phyloP scores from a whole-genome alignment of 1,284 basidiomycete species.

The Trichosporon inkin region DNA sequence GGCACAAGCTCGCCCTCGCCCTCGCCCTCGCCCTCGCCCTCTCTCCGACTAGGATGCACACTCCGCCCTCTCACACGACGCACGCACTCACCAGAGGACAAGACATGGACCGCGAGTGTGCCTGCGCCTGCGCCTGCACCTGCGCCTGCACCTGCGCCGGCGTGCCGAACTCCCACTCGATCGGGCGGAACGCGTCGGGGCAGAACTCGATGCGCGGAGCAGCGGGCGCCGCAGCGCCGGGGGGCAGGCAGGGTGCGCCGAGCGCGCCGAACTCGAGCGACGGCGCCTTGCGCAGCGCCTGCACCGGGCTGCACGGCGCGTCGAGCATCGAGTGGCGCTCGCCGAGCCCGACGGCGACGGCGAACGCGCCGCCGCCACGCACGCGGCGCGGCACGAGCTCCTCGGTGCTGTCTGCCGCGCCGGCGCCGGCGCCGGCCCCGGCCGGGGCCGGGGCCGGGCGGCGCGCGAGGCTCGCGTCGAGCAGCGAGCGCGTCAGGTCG shows the following conservation, averaged over 20 bases:
- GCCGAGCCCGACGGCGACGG: neutral
- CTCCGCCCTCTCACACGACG: too few relatives aligned
- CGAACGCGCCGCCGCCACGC: neutral
- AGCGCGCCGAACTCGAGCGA: neutral
- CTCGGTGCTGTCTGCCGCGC: neutral
- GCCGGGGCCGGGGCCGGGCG: too few relatives aligned
- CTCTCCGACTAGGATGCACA: too few relatives aligned
- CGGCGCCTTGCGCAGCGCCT: neutral
- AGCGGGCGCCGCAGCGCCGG: neutral
- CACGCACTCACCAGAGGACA: constrained; percentile 1
- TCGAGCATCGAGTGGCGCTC: constrained; percentile 6
- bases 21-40: too few relatives aligned
- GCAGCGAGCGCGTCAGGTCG: too few relatives aligned
- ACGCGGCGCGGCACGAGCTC: neutral
- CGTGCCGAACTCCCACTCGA: neutral
- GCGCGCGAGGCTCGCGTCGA: too few relatives aligned
- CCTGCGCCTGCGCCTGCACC: neutral
- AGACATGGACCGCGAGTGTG: neutral
- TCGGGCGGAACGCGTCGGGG: neutral
- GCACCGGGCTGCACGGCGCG: neutral
- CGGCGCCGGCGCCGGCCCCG: neutral
- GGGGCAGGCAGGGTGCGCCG: neutral
- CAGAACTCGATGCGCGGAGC: neutral
- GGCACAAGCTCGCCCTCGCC: too few relatives aligned
- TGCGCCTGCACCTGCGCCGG: too few relatives aligned